Evolutionary conservation across 2,329 filamentous ascomycete genomes (phyloP), one percentile per base, ranked within the genome.

Genomic region (Graphilbum fragrans): DNA sequence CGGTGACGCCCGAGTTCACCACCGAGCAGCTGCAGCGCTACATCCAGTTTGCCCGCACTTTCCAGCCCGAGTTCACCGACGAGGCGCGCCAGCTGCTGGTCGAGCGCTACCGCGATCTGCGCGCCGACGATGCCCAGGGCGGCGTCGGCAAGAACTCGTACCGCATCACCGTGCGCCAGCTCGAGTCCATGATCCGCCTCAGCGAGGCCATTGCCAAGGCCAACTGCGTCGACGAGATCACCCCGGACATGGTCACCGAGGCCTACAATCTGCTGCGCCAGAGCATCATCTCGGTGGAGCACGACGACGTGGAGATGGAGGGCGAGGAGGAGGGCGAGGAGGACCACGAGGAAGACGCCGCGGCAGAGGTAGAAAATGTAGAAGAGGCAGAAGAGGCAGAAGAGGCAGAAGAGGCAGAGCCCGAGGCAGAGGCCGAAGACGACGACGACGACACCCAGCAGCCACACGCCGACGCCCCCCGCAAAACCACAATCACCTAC

Each of bases 161-260:
- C 67, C 81, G 92, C 45, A 98, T 98, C 58, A 98, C 92, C 0
- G 92, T 98, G 38, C 78, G 92, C 56, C 92, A 98, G 61, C 72
- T 98, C 2, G 92, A 98, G 63, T 90, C 82, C 56, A 80, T 98
- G 72, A 96, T 98, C 50, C 86, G 92, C 49, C 67, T 98, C 42
- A 90, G 83, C 41, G 92, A 98, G 61, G 92, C 92, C n/a, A 95
- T 98, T 50, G 92, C 92, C 44, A 96, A 96, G 63, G 86, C 87
- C 44, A 96, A 94, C 58, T 98, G 92, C 57, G 86, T 94, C 14
- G 84, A 90, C 53, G 87, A 95, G 48, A 83, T 98, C 46, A 80
- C 79, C 0, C 72, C 83, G 2, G 74, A 76, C 0, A 94, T 96
- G 62, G 92, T 98, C 16, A 74, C 82, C 33, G 92, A 98, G 62